phyloP scores from a whole-genome alignment of 768 basidiomycete genomes.

The Rhodotorula babjevae region DNA sequence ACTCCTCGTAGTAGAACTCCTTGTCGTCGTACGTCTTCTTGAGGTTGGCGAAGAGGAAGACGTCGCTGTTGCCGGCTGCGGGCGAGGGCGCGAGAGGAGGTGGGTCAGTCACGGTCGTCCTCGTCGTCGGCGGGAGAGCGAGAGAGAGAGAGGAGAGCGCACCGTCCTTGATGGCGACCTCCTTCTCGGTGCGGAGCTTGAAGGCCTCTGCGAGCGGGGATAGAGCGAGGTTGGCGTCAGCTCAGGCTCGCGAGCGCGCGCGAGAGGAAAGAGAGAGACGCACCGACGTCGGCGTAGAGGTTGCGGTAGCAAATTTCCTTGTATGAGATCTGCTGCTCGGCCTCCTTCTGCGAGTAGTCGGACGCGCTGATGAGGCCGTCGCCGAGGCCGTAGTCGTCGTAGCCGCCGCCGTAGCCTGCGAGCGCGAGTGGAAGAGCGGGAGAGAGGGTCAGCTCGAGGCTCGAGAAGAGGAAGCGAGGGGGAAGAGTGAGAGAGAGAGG shows the following conservation, averaged over 20 bases:
- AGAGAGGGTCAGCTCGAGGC: not conserved
- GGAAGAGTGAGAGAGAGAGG: not conserved
- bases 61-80: not conserved
- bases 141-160: not conserved
- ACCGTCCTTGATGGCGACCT: not conserved
- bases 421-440: not conserved
- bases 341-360: not conserved
- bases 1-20: conserved; percentile 15
- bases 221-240: not conserved
- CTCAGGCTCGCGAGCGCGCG: too few relatives aligned
- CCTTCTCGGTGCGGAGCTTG: not conserved
- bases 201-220: not conserved
- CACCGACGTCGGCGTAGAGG: conserved; percentile 6
- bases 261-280: not conserved
- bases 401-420: not conserved
- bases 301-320: conserved; percentile 13
- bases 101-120: not conserved
- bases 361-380: not conserved
- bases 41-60: not conserved
- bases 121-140: not conserved
- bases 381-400: not conserved
- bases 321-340: not conserved
- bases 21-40: not conserved
- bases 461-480: too few relatives aligned
- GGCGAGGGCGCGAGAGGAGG: not conserved